phyloP scores from a whole-genome alignment of 2,329 filamentous ascomycete species.

The Fusarium sacchari region DNA sequence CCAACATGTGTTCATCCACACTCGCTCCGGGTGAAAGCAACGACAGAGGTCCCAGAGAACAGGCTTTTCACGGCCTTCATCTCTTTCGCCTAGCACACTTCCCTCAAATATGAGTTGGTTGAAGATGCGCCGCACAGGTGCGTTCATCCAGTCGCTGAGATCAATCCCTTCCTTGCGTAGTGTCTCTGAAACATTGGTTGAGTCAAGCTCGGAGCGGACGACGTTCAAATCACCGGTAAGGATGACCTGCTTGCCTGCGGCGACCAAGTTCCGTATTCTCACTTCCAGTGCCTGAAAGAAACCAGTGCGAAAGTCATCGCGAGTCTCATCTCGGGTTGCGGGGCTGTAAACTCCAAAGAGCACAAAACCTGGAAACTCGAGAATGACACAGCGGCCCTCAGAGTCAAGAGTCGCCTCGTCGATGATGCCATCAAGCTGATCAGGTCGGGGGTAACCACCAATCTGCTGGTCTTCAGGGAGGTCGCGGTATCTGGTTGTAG shows the following conservation, averaged over 20 bases:
- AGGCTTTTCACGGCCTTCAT: slow-evolving; percentile 74
- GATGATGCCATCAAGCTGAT: slow-evolving; percentile 71
- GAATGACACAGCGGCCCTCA: slow-evolving; percentile 88
- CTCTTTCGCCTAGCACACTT: slow-evolving; percentile 71
- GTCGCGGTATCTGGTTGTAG: slow-evolving; percentile 76
- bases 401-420: slow-evolving; percentile 83
- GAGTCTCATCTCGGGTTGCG: slow-evolving; percentile 84
- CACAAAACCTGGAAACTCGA: slow-evolving; percentile 96
- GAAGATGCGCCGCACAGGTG: slow-evolving; percentile 79
- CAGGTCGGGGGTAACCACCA: slow-evolving; percentile 82
- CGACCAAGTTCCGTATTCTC: slow-evolving; percentile 83
- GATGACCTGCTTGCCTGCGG: slow-evolving; percentile 84
- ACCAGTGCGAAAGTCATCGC: slow-evolving; percentile 82
- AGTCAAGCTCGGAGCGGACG: slow-evolving; percentile 74
- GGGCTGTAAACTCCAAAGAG: slow-evolving; percentile 93
- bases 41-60: slow-evolving; percentile 87
- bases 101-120: slow-evolving; percentile 86
- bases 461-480: slow-evolving; percentile 80
- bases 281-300: slow-evolving; percentile 85
- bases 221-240: slow-evolving; percentile 92
- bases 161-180: slow-evolving; percentile 76
- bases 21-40: slow-evolving; percentile 79
- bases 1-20: slow-evolving; percentile 98
- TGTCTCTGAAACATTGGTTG: slow-evolving; percentile 76
- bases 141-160: slow-evolving; percentile 76